A percentile compares a stretch with the other conserved stretches of the same genome.
Evolutionary conservation across 768 basidiomycete genomes (phyloP).

Genomic region (Suillus decipiens): DNA sequence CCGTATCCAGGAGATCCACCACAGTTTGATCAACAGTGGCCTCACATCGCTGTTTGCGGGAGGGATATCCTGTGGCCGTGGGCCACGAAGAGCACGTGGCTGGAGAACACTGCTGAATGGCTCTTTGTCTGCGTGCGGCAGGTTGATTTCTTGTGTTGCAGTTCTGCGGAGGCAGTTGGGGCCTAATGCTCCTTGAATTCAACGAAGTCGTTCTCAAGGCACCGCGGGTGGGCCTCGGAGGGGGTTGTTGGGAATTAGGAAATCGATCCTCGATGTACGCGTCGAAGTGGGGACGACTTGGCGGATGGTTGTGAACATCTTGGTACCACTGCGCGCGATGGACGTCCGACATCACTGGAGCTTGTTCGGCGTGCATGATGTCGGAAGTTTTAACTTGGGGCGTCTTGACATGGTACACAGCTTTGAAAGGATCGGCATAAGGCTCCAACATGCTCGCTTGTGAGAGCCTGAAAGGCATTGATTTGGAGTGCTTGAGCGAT

Average conservation of each 20-base stretch:
- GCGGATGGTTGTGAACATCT: not conserved
- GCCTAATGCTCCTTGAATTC: not conserved
- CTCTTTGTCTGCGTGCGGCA: not conserved
- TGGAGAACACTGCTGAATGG: not conserved
- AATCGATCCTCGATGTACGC: conserved; percentile 8
- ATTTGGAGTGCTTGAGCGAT: not conserved
- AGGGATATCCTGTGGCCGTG: conserved; percentile 4
- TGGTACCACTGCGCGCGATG: not conserved
- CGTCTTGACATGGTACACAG: not conserved
- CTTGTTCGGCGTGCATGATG: conserved; percentile 3
- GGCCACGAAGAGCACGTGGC: not conserved
- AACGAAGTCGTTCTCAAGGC: conserved; percentile 7
- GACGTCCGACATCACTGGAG: conserved; percentile 5
- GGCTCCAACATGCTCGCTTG: not conserved
- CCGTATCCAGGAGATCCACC: not conserved
- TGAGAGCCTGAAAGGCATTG: not conserved
- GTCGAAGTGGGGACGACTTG: not conserved
- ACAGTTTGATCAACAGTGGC: conserved; percentile 6
- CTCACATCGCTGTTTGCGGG: conserved; percentile 4
- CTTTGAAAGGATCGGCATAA: not conserved
- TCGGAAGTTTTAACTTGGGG: not conserved
- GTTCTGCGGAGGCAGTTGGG: not conserved
- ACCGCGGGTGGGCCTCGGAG: conserved; percentile 9
- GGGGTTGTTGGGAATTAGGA: conserved; percentile 12
- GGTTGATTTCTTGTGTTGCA: not conserved